These are phyloP conservation scores for Clarireedia homoeocarpa DNA, from an alignment of 2,329 filamentous ascomycete species.

Conservation along the genomic window DNA sequence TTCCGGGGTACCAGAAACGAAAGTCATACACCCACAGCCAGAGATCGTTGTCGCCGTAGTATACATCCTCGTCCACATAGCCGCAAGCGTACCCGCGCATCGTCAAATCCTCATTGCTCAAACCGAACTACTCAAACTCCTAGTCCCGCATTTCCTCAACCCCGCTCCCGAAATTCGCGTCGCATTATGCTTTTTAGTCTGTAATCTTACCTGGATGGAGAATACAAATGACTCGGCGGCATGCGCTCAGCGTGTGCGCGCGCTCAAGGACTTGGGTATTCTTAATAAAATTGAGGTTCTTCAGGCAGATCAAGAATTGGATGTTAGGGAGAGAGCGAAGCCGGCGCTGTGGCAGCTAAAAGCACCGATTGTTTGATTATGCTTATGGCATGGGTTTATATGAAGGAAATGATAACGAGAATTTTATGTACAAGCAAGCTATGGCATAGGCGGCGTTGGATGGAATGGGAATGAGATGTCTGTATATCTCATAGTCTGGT, in stretches of 20 bases:
- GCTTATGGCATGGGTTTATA: not conserved
- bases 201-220: constrained; percentile 80
- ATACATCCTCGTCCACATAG: constrained; percentile 81
- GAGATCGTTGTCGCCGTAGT: constrained; percentile 73
- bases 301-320: constrained; percentile 64
- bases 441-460: not conserved
- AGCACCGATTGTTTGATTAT: not conserved
- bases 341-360: constrained; percentile 67
- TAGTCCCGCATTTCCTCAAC: constrained; percentile 68
- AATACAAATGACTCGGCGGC: constrained; percentile 58
- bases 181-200: constrained; percentile 74
- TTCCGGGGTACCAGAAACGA: constrained; percentile 34
- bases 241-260: constrained; percentile 57
- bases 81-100: constrained; percentile 71
- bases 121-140: constrained; percentile 62
- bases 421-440: not conserved
- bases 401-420: not conserved
- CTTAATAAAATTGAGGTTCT: constrained; percentile 56
- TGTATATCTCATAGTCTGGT: not conserved
- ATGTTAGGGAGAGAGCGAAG: constrained; percentile 79
- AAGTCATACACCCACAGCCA: constrained; percentile 48
- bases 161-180: constrained; percentile 66
- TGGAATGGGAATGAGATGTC: not conserved
- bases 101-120: constrained; percentile 72
- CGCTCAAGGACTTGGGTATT: constrained; percentile 66